A percentile compares a stretch with the other conserved stretches of the same genome.
phyloP scores from a whole-genome alignment of 345 rosid species.

The Pugionium cornutum region DNA sequence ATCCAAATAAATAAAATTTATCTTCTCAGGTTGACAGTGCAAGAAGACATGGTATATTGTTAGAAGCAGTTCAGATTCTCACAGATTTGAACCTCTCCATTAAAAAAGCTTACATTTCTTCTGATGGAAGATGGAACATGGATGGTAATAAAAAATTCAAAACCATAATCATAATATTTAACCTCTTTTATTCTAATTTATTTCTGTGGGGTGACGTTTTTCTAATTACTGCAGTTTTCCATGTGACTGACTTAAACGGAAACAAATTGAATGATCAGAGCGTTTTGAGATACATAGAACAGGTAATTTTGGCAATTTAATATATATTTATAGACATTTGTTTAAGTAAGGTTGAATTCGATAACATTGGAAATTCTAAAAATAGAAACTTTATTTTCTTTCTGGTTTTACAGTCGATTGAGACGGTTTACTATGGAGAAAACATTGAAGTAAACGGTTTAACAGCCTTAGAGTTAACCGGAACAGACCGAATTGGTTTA shows the following conservation, averaged over 20 bases:
- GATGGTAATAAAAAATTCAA: background rate
- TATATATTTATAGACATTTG: too few species aligned
- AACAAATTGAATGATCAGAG: conserved; percentile 80
- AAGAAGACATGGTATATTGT: background rate
- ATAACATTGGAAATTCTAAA: conserved; percentile 10
- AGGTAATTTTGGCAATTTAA: conserved; percentile 48
- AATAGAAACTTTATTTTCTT: conserved; percentile 1
- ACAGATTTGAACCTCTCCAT: background rate
- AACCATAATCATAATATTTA: too few species aligned
- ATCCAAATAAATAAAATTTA: background rate
- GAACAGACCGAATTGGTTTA: background rate
- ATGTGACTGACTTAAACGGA: conserved; percentile 88
- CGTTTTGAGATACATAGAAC: conserved; percentile 78
- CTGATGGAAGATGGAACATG: conserved; percentile 6
- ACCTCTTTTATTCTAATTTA: background rate
- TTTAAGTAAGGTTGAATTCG: too few species aligned
- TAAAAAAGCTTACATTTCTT: conserved; percentile 4
- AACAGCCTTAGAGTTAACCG: conserved; percentile 1
- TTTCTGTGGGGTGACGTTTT: background rate
- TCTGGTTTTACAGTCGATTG: conserved; percentile 54
- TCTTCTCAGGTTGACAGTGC: background rate
- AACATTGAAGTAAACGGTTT: conserved; percentile 7
- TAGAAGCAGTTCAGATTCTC: background rate
- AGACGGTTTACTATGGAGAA: conserved; percentile 6
- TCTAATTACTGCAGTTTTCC: conserved; percentile 64